Base-by-base conservation (phyloP, 805 yeast species). In the Wickerhamiella azymoides region DNA sequence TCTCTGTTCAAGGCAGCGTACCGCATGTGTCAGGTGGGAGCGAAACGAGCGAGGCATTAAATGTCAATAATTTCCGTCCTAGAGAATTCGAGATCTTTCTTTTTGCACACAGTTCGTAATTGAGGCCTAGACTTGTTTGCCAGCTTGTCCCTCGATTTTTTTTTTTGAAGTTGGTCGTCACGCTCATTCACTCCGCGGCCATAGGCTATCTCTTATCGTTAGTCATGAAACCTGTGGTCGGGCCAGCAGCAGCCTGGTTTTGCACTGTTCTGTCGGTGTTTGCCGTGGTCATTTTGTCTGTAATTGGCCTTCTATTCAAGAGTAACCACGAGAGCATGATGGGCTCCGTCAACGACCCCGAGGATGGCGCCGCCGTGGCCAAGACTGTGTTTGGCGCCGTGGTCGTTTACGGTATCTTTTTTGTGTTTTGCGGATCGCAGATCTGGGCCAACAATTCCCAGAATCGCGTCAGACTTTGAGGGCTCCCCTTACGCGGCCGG, bases 251-350 rank as follows among this genome's bases (percentile, higher is more conserved):
- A 58, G 97, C 98, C 19, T 89, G 94, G 84, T 85, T 84, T 63
- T 89, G 98, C 62, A 89, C 97, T 39, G 73, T 89, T 36, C 70
- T 92, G 39, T 86, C 96, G 42, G 86, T 92, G 13, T 89, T 89
- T 62, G 98, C 93, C 48, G 78, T 89, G 28, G 80, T 85, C 39
- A 92, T 89, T 47, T 73, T 89, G 40, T 73, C 93, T 10, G 82
- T 84, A 47, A 75, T 89, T 55, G 98, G 93, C 16, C 75, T 77
- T 54, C 71, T 89, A 52, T 89, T 92, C 69, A 70, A 80, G 54
- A 68, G 68, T 30, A 83, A 78, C 53, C 93, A 84, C 62, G 97
- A 89, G 66, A 73, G 93, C 17, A 80, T 89, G 82, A 79, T 86
- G 68, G 98, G 98, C 4, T 83, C 95, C 35, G 76, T 77, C 50